Percentiles rank a stretch among this genome's conserved stretches.
phyloP scores from a whole-genome alignment of 805 yeast genomes.

The Ogataea glucozyma region DNA sequence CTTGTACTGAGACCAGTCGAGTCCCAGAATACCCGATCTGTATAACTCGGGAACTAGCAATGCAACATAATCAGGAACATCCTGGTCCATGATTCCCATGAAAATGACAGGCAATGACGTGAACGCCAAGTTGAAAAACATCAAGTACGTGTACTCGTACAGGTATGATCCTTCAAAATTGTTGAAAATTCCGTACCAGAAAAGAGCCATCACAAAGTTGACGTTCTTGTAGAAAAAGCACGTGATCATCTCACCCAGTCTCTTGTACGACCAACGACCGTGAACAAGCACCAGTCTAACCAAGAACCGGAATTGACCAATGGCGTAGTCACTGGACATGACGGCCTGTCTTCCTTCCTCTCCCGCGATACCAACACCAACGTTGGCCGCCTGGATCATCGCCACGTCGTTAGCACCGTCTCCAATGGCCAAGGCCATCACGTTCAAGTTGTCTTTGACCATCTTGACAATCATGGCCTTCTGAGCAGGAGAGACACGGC shows the following conservation, averaged over 20 bases:
- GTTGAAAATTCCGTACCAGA: conserved; percentile 73
- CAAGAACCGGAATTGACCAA: conserved; percentile 75
- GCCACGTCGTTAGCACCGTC: conserved; percentile 89
- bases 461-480: conserved; percentile 72
- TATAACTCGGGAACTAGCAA: conserved; percentile 71
- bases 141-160: conserved; percentile 75
- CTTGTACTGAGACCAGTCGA: conserved; percentile 60
- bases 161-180: conserved; percentile 75
- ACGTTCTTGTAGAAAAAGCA: conserved; percentile 78
- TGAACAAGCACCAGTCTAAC: conserved; percentile 68
- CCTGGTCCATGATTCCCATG: conserved; percentile 74
- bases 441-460: conserved; percentile 64
- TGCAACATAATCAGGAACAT: conserved; percentile 64
- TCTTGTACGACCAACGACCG: conserved; percentile 80
- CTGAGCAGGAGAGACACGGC: conserved; percentile 83
- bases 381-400: conserved; percentile 84
- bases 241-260: conserved; percentile 77
- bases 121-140: conserved; percentile 78
- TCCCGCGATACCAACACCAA: conserved; percentile 86
- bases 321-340: conserved; percentile 81
- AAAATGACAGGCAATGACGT: conserved; percentile 78
- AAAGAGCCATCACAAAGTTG: conserved; percentile 68
- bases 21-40: conserved; percentile 62
- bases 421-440: conserved; percentile 80
- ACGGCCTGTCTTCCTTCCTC: conserved; percentile 87